Evolutionary conservation across 1,139 yeast species (phyloP), one percentile per base, ranked within the genome.

Genomic region (Schizosaccharomyces versatilis): DNA sequence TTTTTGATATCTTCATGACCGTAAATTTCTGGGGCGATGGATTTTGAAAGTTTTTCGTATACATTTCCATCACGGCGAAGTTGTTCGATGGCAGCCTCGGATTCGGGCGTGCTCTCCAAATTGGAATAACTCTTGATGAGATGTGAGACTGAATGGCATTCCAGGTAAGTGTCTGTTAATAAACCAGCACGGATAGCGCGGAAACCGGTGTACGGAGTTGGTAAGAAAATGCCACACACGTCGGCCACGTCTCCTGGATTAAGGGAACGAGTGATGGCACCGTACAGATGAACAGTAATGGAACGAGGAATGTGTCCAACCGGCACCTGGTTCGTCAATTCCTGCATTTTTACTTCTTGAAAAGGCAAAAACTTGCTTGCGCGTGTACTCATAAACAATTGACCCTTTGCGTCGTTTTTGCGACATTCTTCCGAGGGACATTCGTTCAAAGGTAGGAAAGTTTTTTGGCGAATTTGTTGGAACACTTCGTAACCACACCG

Each of bases 21-120:
- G 63, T 75, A 93, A 65, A 93, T 93, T 71, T 93, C 98, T 0
- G 99, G 99, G 0, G 99, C 98, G 67, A 93, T 90, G 0, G 95
- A 84, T 63, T 75, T 73, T 17, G 98, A 86, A 59, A 93, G 72
- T 59, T 81, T 76, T 55, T 81, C 80, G 69, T 90, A 93, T 41
- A 82, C 77, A 59, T 81, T 79, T 38, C 93, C 93, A 52, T 76
- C 73, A 0, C 68, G 62, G 51, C 75, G 70, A 54, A 88, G 70
- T 24, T 68, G 70, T 52, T 72, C 69, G 56, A 90, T 79, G 59
- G 76, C 75, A 2, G 67, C 70, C 59, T 77, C 77, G 10, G 78
- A 73, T 47, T 74, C 81, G 0, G 73, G 70, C 39, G 81, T 77
- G 54, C 84, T 67, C 48, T 76, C 80, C 55, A 78, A 71, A 53